Base-by-base conservation (phyloP, 139 green algal genomes). In the Dunaliella primolecta region DNA sequence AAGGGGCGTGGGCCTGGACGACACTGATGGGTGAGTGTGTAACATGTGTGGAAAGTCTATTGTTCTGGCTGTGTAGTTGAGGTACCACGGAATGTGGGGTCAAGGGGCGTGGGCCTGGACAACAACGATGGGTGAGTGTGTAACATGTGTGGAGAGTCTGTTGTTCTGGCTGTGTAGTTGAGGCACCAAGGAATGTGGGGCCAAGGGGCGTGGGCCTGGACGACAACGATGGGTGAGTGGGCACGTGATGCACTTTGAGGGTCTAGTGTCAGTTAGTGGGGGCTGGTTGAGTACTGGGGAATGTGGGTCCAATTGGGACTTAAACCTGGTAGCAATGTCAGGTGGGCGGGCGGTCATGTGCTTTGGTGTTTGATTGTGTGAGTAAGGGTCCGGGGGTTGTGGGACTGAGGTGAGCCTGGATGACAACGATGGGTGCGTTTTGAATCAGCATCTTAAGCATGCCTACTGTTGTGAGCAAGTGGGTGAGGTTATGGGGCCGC, bases 11-110 rank as follows among this genome's bases (percentile, higher is more conserved):
- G 91, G 91, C 2, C 83, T 94, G 36, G 87, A 91, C 25, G 86
- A 88, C 37, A 90, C 87, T 34, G 87, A 91, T 74, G 90, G 88
- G 88, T 91, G 83, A 85, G 87, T 37, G 25, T 38, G 32, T n/a
- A n/a, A n/a, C n/a, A n/a, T n/a, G n/a, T n/a, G n/a, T n/a, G n/a
- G n/a, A n/a, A n/a, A n/a, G n/a, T n/a, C n/a, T n/a, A n/a, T n/a
- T n/a, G n/a, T n/a, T n/a, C n/a, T n/a, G n/a, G n/a, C n/a, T n/a
- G 97, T 29, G 29, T 99, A 32, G 84, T 99, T 30, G 93, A 99
- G 83, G 96, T 90, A 3, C 94, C 91, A 20, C 97, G 97, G 79
- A 98, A 98, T 85, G 89, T 96, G 35, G 95, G 64, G 0, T 33
- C 81, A 20, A 75, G 84, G 29, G 87, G 89, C 1, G 29, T 80